These are phyloP conservation scores for Teratosphaeria gauchensis DNA, from an alignment of 2,329 filamentous ascomycete genomes.

Conservation along the genomic window DNA sequence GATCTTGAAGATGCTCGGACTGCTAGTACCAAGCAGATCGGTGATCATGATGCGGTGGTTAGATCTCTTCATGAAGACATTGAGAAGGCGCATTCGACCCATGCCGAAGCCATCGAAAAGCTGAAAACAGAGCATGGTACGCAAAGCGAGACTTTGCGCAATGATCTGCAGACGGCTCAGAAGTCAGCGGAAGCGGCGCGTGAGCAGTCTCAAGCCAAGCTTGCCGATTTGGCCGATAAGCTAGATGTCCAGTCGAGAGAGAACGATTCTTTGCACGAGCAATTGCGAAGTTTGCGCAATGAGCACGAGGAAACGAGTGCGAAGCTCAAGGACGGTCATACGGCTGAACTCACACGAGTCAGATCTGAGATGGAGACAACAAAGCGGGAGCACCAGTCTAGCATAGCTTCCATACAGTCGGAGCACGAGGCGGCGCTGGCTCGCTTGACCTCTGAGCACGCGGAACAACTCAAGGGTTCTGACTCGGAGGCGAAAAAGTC, in stretches of 20 bases:
- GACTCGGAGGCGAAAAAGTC: background rate
- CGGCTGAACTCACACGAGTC: background rate
- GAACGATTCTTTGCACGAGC: conserved; percentile 3
- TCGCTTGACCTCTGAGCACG: conserved; percentile 4
- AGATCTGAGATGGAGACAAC: background rate
- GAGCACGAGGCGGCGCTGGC: conserved; percentile 1
- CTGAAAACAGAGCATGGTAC: background rate
- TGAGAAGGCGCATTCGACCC: background rate
- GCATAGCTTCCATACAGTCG: background rate
- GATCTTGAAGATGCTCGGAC: background rate
- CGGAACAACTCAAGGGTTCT: background rate
- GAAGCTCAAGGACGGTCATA: background rate
- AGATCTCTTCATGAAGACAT: background rate
- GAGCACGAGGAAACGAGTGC: background rate
- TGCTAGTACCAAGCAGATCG: background rate
- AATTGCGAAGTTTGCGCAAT: conserved; percentile 3
- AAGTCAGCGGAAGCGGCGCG: conserved; percentile 2
- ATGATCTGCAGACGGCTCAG: conserved; percentile 4
- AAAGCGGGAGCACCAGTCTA: conserved; percentile 3
- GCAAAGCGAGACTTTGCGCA: background rate
- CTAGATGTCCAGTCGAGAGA: conserved; percentile 11
- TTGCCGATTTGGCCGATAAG: conserved; percentile 18
- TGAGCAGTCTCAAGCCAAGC: conserved; percentile 14
- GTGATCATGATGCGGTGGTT: background rate
- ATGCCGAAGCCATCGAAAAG: background rate